Evolutionary conservation across 768 basidiomycete species (phyloP), one percentile per base, ranked within the genome.

Genomic region (Leccinum imitatum): DNA sequence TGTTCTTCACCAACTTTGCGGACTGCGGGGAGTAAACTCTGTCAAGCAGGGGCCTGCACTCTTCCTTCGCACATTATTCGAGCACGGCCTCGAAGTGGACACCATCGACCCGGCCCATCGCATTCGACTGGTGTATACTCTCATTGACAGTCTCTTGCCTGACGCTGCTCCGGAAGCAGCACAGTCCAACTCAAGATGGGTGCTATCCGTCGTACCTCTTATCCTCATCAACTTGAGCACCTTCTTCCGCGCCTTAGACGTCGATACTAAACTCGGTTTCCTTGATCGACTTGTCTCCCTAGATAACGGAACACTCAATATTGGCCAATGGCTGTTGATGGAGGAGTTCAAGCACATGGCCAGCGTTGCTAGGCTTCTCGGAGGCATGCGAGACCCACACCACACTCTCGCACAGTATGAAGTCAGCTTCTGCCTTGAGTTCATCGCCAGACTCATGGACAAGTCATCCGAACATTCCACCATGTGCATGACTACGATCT

Each of bases 131-230:
- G 74, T 84, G 3, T 84, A 82, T 65, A 72, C 75, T 50, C 76
- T 93, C 52, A 64, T 90, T 47, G 82, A 87, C 63, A 75, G 76
- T 56, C 69, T 90, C 33, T 74, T 91, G 1, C 87, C 87, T 1
- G 64, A 62, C 52, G 55, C 58, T 14, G 23, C 50, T 23, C 54
- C 59, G 19, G 69, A 73, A 60, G 52, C 63, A 19, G 56, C 31
- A 19, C 72, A 75, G 39, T 75, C 75, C 37, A 75, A 75, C 11
- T 68, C 77, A 6, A 62, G 72, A 59, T 90, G 86, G 87, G 70
- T 82, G 2, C 75, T 77, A 6, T 71, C 70, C 9, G 82, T 88
- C 13, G 73, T 92, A 15, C 87, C 89, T 3, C 79, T 76, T 30
- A 70, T 85, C 19, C 75, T 91, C 4, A 69, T 72, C 3, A 84